These are phyloP conservation scores for Dissophora ornata DNA, from an alignment of 192 early-diverging fungal genomes.

Conservation along the genomic window DNA sequence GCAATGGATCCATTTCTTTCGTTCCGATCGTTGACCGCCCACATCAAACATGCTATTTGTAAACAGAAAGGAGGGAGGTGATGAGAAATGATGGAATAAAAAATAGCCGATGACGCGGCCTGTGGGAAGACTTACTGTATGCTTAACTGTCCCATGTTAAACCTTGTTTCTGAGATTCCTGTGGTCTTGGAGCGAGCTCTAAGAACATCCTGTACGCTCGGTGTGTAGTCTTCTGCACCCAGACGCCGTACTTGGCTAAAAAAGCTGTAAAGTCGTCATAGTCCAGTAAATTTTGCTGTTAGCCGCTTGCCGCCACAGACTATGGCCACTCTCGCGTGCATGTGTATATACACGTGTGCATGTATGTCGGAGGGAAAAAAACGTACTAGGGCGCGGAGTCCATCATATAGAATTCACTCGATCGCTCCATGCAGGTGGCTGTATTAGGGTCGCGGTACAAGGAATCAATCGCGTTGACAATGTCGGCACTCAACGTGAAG, in stretches of 20 bases:
- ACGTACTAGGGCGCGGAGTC: constrained; percentile 91
- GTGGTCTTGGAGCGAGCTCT: constrained; percentile 98
- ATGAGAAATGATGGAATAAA: not conserved
- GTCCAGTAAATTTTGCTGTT: too few relatives aligned
- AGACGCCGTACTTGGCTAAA: constrained; percentile 91
- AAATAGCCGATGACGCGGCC: not conserved
- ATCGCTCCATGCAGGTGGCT: constrained; percentile 72
- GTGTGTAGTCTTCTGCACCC: constrained; percentile 83
- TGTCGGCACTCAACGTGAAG: constrained; percentile 68
- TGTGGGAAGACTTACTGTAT: constrained; percentile 79
- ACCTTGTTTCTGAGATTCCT: constrained; percentile 94
- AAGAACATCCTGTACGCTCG: constrained; percentile 94
- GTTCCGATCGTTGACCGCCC: constrained; percentile 85
- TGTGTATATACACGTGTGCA: too few relatives aligned
- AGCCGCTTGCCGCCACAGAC: too few relatives aligned
- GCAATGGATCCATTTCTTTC: constrained; percentile 90
- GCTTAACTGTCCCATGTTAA: constrained; percentile 89
- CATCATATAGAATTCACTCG: constrained; percentile 89
- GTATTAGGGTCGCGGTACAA: constrained; percentile 81
- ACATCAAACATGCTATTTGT: constrained; percentile 84
- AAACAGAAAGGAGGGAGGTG: not conserved
- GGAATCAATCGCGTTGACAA: constrained; percentile 76
- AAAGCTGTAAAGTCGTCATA: constrained; percentile 70
- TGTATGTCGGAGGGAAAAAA: too few relatives aligned
- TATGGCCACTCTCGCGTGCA: too few relatives aligned